Evolutionary conservation across 805 yeast genomes (phyloP).

Genomic region (Candida piceae): DNA sequence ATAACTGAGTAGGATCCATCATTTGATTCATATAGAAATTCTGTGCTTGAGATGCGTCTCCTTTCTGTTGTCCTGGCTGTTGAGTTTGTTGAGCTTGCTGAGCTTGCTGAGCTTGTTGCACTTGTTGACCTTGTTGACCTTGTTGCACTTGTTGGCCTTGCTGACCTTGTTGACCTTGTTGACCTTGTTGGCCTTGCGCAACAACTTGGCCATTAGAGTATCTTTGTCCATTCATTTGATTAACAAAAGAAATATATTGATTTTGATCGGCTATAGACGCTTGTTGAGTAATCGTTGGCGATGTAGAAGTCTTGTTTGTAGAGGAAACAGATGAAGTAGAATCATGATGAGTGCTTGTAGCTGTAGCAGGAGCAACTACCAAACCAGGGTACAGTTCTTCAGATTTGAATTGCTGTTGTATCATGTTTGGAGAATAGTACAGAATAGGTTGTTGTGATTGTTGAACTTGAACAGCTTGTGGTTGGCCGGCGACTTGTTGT

Average conservation of each 20-base stretch:
- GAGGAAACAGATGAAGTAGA: conserved; percentile 13
- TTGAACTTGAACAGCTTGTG: conserved; percentile 3
- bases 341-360: conserved; percentile 3
- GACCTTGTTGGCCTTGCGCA: neutral
- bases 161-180: neutral
- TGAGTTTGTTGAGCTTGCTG: conserved; percentile 2
- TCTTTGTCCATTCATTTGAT: conserved; percentile 19
- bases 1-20: conserved; percentile 20
- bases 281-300: conserved; percentile 20
- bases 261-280: conserved; percentile 16
- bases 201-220: conserved; percentile 14
- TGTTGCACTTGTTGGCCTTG: conserved; percentile 2
- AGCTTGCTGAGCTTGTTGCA: conserved; percentile 1
- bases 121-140: conserved; percentile 3
- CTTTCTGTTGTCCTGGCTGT: conserved; percentile 12
- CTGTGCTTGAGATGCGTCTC: conserved; percentile 15
- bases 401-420: conserved; percentile 20
- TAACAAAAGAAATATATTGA: conserved; percentile 19
- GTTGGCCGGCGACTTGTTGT: conserved; percentile 7
- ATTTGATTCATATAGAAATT: conserved; percentile 19
- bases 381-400: conserved; percentile 22
- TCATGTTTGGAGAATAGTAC: conserved; percentile 13
- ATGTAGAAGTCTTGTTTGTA: conserved; percentile 14
- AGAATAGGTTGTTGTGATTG: conserved; percentile 5
- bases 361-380: conserved; percentile 3